A percentile compares a stretch with the other conserved stretches of the same genome.
Conservation (phyloP, 345 rosid species). For the Diplotaxis tenuifolia region DNA sequence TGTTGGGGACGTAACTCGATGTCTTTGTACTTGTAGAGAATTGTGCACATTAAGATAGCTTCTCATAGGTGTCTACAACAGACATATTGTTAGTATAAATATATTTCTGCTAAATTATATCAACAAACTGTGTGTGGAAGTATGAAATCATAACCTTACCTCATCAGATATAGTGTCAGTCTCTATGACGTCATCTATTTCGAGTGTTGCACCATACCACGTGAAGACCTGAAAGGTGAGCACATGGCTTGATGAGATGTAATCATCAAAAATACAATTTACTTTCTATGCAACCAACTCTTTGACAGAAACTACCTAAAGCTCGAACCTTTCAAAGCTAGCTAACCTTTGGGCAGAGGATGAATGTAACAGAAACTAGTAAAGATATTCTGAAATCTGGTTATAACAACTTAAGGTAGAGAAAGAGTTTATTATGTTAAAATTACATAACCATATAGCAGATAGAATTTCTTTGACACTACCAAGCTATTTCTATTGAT, state of each 20-base stretch:
- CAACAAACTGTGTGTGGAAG: neutral
- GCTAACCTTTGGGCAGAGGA: neutral
- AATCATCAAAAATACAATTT: neutral
- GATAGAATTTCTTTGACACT: neutral
- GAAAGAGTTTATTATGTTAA: too few species aligned
- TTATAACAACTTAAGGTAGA: neutral
- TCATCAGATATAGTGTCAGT: neutral
- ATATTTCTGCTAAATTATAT: neutral
- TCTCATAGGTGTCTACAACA: neutral
- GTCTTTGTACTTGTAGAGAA: slow-evolving; percentile 55
- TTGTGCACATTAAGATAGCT: slow-evolving; percentile 46
- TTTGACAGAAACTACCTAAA: neutral
- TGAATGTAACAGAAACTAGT: neutral
- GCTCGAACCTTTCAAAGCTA: neutral
- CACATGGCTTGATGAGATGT: neutral
- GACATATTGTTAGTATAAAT: neutral
- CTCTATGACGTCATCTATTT: neutral
- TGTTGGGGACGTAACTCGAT: slow-evolving; percentile 35
- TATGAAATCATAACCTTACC: neutral
- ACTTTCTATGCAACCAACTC: neutral
- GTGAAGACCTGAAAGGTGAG: neutral
- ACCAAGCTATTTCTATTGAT: neutral
- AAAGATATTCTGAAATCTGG: neutral
- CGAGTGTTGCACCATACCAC: neutral
- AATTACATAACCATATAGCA: neutral